Evolutionary conservation across 164 flowering plant genomes (phyloP).

Genomic region (Chloranthus sessilifolius): DNA sequence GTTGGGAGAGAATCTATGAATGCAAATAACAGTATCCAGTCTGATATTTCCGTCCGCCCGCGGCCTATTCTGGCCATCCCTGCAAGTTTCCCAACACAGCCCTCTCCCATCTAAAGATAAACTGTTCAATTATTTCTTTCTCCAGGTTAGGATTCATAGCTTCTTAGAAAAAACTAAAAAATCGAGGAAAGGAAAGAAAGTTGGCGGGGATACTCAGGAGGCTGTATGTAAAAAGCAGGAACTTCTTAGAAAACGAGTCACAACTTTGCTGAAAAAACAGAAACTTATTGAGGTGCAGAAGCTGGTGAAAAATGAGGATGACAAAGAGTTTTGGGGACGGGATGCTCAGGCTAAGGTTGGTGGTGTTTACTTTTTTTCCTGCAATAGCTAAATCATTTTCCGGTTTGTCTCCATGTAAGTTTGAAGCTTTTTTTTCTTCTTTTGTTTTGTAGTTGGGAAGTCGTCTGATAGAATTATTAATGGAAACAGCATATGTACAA

Average conservation of each 20-base stretch:
- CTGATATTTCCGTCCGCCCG: too few species aligned
- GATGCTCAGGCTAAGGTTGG: slow-evolving; percentile 85
- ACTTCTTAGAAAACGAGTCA: slow-evolving; percentile 49
- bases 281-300: slow-evolving; percentile 50
- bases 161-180: slow-evolving; percentile 66
- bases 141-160: slow-evolving; percentile 66
- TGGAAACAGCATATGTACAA: slow-evolving; percentile 78
- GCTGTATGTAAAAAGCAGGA: slow-evolving; percentile 40
- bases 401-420: neutral
- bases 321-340: slow-evolving; percentile 54
- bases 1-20: too few species aligned
- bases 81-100: too few species aligned
- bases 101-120: too few species aligned
- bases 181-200: slow-evolving; percentile 19
- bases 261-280: slow-evolving; percentile 53
- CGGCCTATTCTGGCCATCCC: too few species aligned
- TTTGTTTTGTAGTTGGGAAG: slow-evolving; percentile 78
- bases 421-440: slow-evolving; percentile 8
- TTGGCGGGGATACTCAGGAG: slow-evolving; percentile 24
- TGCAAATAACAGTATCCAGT: too few species aligned
- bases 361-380: neutral
- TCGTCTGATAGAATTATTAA: slow-evolving; percentile 70
- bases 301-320: slow-evolving; percentile 53
- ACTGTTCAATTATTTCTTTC: neutral
- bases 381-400: neutral